A percentile compares a stretch with the other conserved stretches of the same genome.
Conservation (phyloP, 2,329 filamentous ascomycete species). For the Plenodomus tracheiphilus region DNA sequence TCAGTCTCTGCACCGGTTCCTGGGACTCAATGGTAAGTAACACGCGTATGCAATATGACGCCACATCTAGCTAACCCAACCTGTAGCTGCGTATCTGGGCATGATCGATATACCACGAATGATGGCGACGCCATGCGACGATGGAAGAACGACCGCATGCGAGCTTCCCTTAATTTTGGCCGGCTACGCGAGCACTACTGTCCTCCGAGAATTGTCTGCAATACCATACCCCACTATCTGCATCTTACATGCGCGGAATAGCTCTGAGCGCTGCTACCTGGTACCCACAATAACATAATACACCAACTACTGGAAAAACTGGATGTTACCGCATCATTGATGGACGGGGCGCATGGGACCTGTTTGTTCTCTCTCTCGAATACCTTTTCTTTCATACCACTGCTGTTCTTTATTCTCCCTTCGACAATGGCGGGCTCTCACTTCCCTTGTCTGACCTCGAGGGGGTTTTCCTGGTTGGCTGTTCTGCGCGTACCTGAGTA, state of each 20-base stretch:
- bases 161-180: conserved; percentile 29
- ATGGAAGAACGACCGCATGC: conserved; percentile 38
- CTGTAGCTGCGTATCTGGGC: conserved; percentile 57
- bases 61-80: conserved; percentile 24
- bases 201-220: conserved; percentile 24
- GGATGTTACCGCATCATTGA: conserved; percentile 28
- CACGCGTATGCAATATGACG: conserved; percentile 2
- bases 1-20: conserved; percentile 98
- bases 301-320: conserved; percentile 31
- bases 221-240: conserved; percentile 34
- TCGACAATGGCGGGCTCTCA: conserved; percentile 20
- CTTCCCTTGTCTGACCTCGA: conserved; percentile 8
- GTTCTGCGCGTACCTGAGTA: conserved; percentile 32
- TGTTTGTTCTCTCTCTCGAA: conserved; percentile 27
- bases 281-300: conserved; percentile 35
- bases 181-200: conserved; percentile 30
- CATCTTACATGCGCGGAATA: conserved; percentile 23
- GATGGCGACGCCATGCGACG: conserved; percentile 35
- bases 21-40: conserved; percentile 95
- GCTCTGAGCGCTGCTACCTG: conserved; percentile 22
- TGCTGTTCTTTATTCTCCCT: conserved; percentile 24
- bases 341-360: conserved; percentile 39
- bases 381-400: conserved; percentile 40
- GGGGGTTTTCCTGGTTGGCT: conserved; percentile 29
- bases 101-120: conserved; percentile 37